These are phyloP conservation scores for Mycocentrospora acerina DNA, from an alignment of 2,329 filamentous ascomycete genomes.

Conservation along the genomic window DNA sequence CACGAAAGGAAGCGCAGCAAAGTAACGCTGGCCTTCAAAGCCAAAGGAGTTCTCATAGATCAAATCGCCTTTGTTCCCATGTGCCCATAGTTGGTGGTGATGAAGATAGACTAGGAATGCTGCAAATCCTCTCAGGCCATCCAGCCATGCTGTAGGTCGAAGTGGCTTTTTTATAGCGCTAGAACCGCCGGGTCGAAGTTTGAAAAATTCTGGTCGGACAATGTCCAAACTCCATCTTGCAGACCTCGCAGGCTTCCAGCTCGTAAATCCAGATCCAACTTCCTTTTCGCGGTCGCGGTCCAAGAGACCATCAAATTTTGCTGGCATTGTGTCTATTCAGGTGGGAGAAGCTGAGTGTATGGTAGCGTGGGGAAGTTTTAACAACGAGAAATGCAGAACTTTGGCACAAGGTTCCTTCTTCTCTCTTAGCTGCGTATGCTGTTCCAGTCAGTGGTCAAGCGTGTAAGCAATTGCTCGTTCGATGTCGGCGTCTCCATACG, in stretches of 20 bases:
- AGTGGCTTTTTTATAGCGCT: slow-evolving; percentile 19
- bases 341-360: too few species aligned
- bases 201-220: slow-evolving; percentile 35
- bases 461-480: too few species aligned
- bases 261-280: slow-evolving; percentile 19
- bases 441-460: too few species aligned
- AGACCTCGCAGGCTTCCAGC: slow-evolving; percentile 29
- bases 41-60: slow-evolving; percentile 44
- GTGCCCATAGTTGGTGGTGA: slow-evolving; percentile 51
- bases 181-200: slow-evolving; percentile 13
- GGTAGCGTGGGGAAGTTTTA: too few species aligned
- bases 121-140: slow-evolving; percentile 67
- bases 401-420: too few species aligned
- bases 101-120: slow-evolving; percentile 67
- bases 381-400: too few species aligned
- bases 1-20: slow-evolving; percentile 44
- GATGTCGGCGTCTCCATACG: too few species aligned
- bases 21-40: slow-evolving; percentile 33
- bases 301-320: slow-evolving; percentile 30
- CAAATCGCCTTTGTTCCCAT: slow-evolving; percentile 49
- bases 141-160: slow-evolving; percentile 48
- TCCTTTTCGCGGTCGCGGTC: slow-evolving; percentile 30
- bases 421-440: too few species aligned
- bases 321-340: slow-evolving; percentile 26
- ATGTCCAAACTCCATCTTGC: slow-evolving; percentile 34